Percentiles rank a stretch among this genome's conserved stretches.
Conservation (phyloP, 2,329 filamentous ascomycete species). For the Colletotrichum camelliae region DNA sequence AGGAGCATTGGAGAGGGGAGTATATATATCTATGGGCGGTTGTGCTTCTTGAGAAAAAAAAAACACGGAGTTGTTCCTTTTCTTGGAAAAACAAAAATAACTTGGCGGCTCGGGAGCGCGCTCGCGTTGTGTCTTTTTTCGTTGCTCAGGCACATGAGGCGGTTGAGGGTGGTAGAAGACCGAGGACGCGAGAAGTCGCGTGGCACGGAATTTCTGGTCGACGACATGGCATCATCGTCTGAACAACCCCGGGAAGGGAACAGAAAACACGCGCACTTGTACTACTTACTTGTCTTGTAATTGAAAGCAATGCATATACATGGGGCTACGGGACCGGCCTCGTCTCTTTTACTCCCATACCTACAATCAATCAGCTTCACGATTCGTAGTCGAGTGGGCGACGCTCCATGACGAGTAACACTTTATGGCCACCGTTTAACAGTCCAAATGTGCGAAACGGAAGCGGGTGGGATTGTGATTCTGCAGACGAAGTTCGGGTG, state of each 20-base stretch:
- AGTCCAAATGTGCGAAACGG: not conserved
- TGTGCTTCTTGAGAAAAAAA: not conserved
- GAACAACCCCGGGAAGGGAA: not conserved
- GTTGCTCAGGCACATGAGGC: not conserved
- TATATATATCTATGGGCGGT: not conserved
- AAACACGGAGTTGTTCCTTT: not conserved
- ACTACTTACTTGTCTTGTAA: conserved; percentile 42
- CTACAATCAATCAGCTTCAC: not conserved
- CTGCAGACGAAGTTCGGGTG: not conserved
- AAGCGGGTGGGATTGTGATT: not conserved
- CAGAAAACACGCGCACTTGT: conserved; percentile 26
- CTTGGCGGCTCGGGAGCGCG: not conserved
- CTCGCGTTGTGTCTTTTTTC: not conserved
- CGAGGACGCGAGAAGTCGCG: not conserved
- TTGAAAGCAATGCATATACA: conserved; percentile 25
- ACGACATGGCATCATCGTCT: not conserved
- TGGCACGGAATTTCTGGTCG: not conserved
- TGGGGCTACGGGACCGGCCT: not conserved
- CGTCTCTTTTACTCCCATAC: not conserved
- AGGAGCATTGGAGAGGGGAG: not conserved
- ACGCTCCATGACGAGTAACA: not conserved
- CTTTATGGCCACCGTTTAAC: not conserved
- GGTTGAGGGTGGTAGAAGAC: not conserved
- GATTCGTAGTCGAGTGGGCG: not conserved
- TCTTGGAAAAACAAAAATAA: not conserved